phyloP scores from a whole-genome alignment of 768 basidiomycete genomes.

The Dictyophora rubrovolvata region DNA sequence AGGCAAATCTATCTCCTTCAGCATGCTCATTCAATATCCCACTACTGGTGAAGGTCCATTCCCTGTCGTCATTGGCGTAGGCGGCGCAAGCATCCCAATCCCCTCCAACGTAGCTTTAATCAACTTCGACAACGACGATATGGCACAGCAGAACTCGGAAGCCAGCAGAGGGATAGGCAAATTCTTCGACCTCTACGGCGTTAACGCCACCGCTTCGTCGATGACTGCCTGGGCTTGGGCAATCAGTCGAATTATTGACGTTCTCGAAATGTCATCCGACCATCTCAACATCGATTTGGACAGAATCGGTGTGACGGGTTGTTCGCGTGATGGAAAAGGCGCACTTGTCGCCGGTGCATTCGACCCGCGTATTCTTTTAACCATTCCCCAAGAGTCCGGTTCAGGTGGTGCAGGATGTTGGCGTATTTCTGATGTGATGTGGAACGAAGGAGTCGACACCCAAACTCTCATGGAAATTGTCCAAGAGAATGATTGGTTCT shows the following conservation, averaged over 20 bases:
- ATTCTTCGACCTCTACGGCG: conserved; percentile 49
- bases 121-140: conserved; percentile 43
- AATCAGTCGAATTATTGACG: conserved; percentile 49
- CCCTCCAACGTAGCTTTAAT: conserved; percentile 30
- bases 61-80: conserved; percentile 45
- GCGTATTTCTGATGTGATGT: conserved; percentile 44
- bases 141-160: conserved; percentile 37
- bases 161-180: conserved; percentile 43
- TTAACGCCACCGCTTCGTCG: conserved; percentile 34
- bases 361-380: conserved; percentile 47
- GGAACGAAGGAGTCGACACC: conserved; percentile 30
- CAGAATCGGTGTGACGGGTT: conserved; percentile 46
- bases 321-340: conserved; percentile 53
- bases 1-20: conserved; percentile 40
- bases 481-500: conserved; percentile 55
- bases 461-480: conserved; percentile 53
- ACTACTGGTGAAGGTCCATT: conserved; percentile 33
- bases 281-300: conserved; percentile 35
- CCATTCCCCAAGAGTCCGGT: conserved; percentile 54
- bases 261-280: conserved; percentile 38
- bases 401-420: conserved; percentile 52
- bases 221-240: conserved; percentile 60
- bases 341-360: conserved; percentile 50
- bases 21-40: conserved; percentile 35
- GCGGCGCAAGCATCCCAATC: conserved; percentile 30